These are phyloP conservation scores for Tuber borchii DNA, from an alignment of 495 filamentous ascomycete species.

Conservation along the genomic window DNA sequence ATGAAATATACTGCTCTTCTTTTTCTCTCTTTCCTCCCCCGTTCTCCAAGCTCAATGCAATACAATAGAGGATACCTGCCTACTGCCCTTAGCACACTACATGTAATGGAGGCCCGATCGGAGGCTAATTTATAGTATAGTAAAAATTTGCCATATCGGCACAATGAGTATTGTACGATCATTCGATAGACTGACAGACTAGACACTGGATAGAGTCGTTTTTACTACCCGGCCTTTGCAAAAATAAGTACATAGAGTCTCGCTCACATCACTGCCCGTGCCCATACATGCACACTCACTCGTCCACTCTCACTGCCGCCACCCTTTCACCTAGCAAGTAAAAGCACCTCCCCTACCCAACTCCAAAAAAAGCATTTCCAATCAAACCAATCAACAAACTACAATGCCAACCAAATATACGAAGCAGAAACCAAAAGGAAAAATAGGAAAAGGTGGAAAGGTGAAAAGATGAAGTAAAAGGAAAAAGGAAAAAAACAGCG, in stretches of 20 bases:
- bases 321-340: background rate
- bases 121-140: background rate
- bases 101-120: background rate
- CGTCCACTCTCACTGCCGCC: background rate
- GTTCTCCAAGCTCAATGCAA: background rate
- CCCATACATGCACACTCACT: background rate
- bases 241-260: background rate
- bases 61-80: background rate
- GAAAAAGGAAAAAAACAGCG: background rate
- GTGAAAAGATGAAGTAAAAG: background rate
- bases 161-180: background rate
- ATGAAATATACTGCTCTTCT: background rate
- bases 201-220: background rate
- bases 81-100: background rate
- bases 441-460: background rate
- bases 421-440: background rate
- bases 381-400: background rate
- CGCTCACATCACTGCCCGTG: background rate
- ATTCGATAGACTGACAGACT: background rate
- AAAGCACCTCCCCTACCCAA: background rate
- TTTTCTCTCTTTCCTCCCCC: background rate
- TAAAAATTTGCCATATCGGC: background rate
- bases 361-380: background rate
- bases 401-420: conserved; percentile 1
- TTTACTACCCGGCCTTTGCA: background rate